phyloP scores from a whole-genome alignment of 208 protist species.

The Leishmania amazonensis region DNA sequence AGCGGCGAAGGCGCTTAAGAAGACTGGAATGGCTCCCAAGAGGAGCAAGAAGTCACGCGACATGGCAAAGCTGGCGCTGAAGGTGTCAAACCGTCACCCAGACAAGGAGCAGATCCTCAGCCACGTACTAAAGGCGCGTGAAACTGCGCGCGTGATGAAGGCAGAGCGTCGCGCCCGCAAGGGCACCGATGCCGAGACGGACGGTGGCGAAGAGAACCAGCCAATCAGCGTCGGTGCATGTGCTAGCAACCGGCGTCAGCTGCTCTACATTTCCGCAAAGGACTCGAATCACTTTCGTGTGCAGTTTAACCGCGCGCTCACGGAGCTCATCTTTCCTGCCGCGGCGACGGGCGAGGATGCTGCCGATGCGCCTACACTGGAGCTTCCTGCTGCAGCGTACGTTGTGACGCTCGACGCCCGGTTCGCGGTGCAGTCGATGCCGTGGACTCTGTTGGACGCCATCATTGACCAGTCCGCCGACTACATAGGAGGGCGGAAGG shows the following conservation, averaged over 20 bases:
- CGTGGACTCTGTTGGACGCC: slow-evolving; percentile 81
- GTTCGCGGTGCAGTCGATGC: slow-evolving; percentile 81
- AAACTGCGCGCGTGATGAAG: slow-evolving; percentile 69
- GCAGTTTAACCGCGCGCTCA: slow-evolving; percentile 76
- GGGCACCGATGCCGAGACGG: slow-evolving; percentile 16
- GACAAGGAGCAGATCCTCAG: slow-evolving; percentile 88
- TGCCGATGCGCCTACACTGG: slow-evolving; percentile 24
- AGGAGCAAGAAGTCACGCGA: slow-evolving; percentile 78
- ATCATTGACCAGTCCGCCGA: slow-evolving; percentile 59
- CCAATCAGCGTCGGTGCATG: slow-evolving; percentile 4
- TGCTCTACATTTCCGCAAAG: slow-evolving; percentile 66
- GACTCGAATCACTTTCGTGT: slow-evolving; percentile 71
- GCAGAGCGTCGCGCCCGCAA: slow-evolving; percentile 29
- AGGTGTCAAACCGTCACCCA: slow-evolving; percentile 84
- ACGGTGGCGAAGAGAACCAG: slow-evolving; percentile 13
- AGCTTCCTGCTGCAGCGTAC: slow-evolving; percentile 76
- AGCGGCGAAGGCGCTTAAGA: slow-evolving; percentile 83
- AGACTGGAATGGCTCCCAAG: slow-evolving; percentile 64
- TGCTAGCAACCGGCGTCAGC: slow-evolving; percentile 50
- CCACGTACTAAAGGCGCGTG: slow-evolving; percentile 68
- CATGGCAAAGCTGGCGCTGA: slow-evolving; percentile 76
- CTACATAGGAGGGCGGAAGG: slow-evolving; percentile 65
- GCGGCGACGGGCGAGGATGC: neutral
- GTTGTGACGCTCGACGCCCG: slow-evolving; percentile 83
- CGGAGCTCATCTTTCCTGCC: slow-evolving; percentile 68